These are phyloP conservation scores for Simplicillium aogashimaense DNA, from an alignment of 2,329 filamentous ascomycete genomes.

Conservation along the genomic window DNA sequence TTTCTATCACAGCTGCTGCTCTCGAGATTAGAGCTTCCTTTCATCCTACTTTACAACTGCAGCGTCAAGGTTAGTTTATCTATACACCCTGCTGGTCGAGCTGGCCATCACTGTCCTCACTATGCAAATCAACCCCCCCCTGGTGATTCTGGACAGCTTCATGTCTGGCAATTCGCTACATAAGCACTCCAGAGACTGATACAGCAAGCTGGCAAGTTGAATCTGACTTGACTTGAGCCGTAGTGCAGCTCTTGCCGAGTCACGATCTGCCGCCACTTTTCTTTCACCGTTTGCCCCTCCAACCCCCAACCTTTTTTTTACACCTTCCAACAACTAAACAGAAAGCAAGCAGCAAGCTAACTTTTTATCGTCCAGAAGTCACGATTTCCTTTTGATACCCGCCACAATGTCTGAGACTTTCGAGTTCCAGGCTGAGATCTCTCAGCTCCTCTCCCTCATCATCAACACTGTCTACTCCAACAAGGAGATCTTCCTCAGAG, in stretches of 20 bases:
- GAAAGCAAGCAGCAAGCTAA: slow-evolving; percentile 3
- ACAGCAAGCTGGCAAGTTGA: too few species aligned
- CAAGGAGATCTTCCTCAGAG: slow-evolving; percentile 99
- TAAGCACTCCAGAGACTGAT: too few species aligned
- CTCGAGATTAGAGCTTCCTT: slow-evolving; percentile 8
- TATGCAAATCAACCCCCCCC: background rate
- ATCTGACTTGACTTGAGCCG: too few species aligned
- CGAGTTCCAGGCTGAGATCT: slow-evolving; percentile 99
- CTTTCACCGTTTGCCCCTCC: slow-evolving; percentile 1
- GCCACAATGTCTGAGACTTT: slow-evolving; percentile 90
- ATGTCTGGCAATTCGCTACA: too few species aligned
- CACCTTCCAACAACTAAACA: too few species aligned
- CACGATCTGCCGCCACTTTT: too few species aligned
- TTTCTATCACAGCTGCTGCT: slow-evolving; percentile 13
- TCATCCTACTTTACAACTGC: slow-evolving; percentile 8
- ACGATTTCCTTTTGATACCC: slow-evolving; percentile 28
- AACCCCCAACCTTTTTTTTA: slow-evolving; percentile 3
- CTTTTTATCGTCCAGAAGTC: slow-evolving; percentile 12
- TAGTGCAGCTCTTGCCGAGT: background rate
- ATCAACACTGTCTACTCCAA: slow-evolving; percentile 99
- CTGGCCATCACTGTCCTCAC: background rate
- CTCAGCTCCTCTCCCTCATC: slow-evolving; percentile 98
- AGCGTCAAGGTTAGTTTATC: slow-evolving; percentile 13
- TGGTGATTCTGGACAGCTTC: background rate
- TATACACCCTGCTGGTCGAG: background rate